These are phyloP conservation scores for Scopulariopsis brevicaulis DNA, from an alignment of 2,329 filamentous ascomycete genomes.

Conservation along the genomic window DNA sequence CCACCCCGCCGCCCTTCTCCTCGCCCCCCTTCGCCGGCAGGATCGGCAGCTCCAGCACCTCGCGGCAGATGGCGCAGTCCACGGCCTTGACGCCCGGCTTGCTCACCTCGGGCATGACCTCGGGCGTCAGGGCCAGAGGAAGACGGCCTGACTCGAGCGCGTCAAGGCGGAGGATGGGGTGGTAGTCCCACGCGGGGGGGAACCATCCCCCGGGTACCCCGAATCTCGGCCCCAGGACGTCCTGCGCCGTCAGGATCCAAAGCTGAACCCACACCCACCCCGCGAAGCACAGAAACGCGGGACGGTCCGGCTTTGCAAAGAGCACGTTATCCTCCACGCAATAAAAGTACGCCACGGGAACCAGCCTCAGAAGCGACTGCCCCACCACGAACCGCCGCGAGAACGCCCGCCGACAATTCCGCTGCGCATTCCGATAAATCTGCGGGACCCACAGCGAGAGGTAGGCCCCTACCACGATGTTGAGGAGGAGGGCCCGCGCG, in stretches of 20 bases:
- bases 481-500: constrained; percentile 44
- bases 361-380: constrained; percentile 65
- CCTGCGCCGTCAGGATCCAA: constrained; percentile 66
- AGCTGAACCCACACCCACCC: constrained; percentile 86
- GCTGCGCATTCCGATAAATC: constrained; percentile 78
- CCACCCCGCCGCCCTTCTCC: constrained; percentile 37
- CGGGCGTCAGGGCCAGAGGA: constrained; percentile 40
- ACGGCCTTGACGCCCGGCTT: constrained; percentile 39
- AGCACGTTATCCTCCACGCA: constrained; percentile 67
- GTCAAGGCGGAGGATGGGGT: constrained; percentile 77
- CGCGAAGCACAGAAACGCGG: constrained; percentile 45
- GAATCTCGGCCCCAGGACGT: constrained; percentile 79
- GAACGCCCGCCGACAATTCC: constrained; percentile 86
- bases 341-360: constrained; percentile 82
- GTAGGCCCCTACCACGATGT: constrained; percentile 60
- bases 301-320: constrained; percentile 59
- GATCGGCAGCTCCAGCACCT: constrained; percentile 81
- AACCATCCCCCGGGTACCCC: constrained; percentile 61
- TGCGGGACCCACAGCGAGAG: constrained; percentile 90
- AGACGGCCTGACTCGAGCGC: constrained; percentile 68
- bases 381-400: constrained; percentile 84
- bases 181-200: constrained; percentile 85
- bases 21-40: constrained; percentile 37
- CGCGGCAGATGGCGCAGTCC: constrained; percentile 92
- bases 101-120: not conserved